Base-by-base conservation (phyloP, 192 early-diverging fungal genomes). In the Fimicolochytrium jonesii region DNA sequence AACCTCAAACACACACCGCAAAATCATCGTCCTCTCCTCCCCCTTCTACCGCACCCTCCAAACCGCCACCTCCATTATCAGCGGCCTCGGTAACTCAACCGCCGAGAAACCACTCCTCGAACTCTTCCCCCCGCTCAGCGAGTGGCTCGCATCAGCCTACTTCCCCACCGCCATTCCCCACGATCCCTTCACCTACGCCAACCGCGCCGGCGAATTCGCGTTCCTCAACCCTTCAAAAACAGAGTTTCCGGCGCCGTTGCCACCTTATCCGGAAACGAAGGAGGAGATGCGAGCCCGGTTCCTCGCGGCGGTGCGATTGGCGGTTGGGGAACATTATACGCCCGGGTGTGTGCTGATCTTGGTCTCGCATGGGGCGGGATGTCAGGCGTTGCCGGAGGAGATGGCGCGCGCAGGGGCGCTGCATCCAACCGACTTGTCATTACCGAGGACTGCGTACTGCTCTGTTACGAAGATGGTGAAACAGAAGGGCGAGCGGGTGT, bases 11-110 rank as follows among this genome's bases (percentile, higher is more conserved):
- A n/a, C n/a, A n/a, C n/a, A n/a, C n/a, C 15, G 42, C 0, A 20
- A 11, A 34, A 43, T 46, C 31, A 22, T 33, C 43, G 44, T 59
- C 6, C 45, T 59, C 4, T 23, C 57, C 5, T 46, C 43, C 5
- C 57, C 57, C 28, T 59, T 59, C 57, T 59, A 46, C 29, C 57
- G 57, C 4, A 59, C 57, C 20, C 42, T 59, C 22, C 57, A 59
- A 30, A 59, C 57, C 17, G 39, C 57, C 57, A 26, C 17, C 9
- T 39, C 43, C 0, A 4, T 59, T 17, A 43, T 59, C 30, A 15
- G 13, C 3, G 57, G 42, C 4, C 43, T 59, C 6, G n/a, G n/a
- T n/a, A n/a, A n/a, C n/a, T n/a, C n/a, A n/a, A n/a, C 57, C 11
- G 48, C 15, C 48, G 15, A 17, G 25, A 17, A 39, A 17, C 9